A percentile compares a stretch with the other conserved stretches of the same genome.
These are phyloP conservation scores for Pelargonium cotyledonis DNA, from an alignment of 441 rosid species.

Conservation along the genomic window DNA sequence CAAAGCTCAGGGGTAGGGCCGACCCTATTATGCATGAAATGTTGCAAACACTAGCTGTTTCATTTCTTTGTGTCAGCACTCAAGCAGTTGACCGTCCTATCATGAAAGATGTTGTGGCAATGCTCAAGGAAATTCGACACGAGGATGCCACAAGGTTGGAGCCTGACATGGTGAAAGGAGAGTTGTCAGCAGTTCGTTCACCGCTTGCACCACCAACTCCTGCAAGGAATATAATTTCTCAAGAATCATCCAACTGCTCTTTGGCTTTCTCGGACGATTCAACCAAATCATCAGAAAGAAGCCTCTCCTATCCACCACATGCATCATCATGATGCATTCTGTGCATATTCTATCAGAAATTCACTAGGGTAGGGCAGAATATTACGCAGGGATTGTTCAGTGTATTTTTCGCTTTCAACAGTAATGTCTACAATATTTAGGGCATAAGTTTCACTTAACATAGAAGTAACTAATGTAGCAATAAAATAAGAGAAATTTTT, in stretches of 20 bases:
- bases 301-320: background rate
- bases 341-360: background rate
- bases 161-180: constrained; percentile 39
- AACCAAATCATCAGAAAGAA: background rate
- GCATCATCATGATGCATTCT: background rate
- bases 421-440: background rate
- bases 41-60: constrained; percentile 83
- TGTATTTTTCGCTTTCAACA: background rate
- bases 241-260: constrained; percentile 71
- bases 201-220: constrained; percentile 24
- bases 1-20: constrained; percentile 65
- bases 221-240: constrained; percentile 37
- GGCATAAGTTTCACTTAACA: background rate
- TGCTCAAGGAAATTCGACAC: constrained; percentile 83
- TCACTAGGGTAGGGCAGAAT: background rate
- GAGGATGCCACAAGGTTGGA: constrained; percentile 41
- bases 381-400: background rate
- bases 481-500: background rate
- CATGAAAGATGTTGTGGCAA: constrained; percentile 88
- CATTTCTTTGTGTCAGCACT: constrained; percentile 64
- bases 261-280: constrained; percentile 69
- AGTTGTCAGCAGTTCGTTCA: constrained; percentile 20
- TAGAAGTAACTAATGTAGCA: background rate
- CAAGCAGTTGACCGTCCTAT: constrained; percentile 58
- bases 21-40: constrained; percentile 89